A percentile compares a stretch with the other conserved stretches of the same genome.
phyloP scores from a whole-genome alignment of 73 alveolate genomes.

The Tetrahymena thermophila region DNA sequence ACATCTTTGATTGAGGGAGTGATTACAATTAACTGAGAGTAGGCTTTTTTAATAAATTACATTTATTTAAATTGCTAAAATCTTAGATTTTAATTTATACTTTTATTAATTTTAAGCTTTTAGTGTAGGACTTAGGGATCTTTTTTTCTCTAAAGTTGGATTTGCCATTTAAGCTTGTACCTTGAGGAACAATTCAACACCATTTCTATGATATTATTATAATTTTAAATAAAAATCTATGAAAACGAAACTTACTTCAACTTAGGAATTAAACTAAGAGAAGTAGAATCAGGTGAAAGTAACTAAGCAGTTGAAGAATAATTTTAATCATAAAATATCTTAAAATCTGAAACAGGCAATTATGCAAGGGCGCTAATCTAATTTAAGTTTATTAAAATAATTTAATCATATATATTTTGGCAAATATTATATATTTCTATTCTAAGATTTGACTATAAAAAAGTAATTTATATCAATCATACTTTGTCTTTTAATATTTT shows the following conservation, averaged over 20 bases:
- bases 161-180: background rate
- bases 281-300: background rate
- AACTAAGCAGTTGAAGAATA: background rate
- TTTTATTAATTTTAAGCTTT: constrained; percentile 3
- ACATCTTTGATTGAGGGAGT: constrained; percentile 66
- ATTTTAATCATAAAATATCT: background rate
- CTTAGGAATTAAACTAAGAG: background rate
- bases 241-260: background rate
- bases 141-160: background rate
- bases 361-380: background rate
- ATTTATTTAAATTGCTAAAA: constrained; percentile 1
- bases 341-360: constrained; percentile 8
- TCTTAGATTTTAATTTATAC: background rate
- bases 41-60: constrained; percentile 17
- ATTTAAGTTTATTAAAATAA: background rate
- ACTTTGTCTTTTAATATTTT: constrained; percentile 9
- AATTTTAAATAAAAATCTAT: background rate
- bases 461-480: too few species aligned
- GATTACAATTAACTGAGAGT: constrained; percentile 48
- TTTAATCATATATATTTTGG: background rate
- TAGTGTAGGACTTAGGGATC: constrained; percentile 10
- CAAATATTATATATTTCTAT: background rate
- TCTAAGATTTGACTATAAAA: background rate
- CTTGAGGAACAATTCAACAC: background rate
- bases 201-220: background rate